These are phyloP conservation scores for Puccinia coronata DNA, from an alignment of 1,284 basidiomycete genomes.

Conservation along the genomic window DNA sequence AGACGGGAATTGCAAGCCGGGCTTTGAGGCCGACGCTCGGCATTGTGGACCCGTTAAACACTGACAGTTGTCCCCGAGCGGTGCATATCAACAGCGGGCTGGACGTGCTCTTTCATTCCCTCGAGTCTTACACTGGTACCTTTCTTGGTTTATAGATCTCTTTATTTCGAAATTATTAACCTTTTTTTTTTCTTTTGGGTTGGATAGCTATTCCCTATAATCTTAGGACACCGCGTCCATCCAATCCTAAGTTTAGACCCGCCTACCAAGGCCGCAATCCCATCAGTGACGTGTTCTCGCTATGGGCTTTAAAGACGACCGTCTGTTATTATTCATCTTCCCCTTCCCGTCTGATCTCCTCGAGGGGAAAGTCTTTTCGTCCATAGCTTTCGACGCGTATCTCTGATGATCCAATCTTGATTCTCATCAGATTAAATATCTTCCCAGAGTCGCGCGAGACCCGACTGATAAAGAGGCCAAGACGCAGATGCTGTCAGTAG, in stretches of 20 bases:
- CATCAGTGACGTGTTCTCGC: conserved; percentile 88
- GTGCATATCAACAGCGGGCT: conserved; percentile 89
- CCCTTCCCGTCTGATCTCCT: not conserved
- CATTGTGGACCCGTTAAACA: conserved; percentile 80
- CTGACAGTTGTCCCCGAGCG: conserved; percentile 76
- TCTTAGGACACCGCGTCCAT: conserved; percentile 81
- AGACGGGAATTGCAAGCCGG: conserved; percentile 91
- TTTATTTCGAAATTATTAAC: not conserved
- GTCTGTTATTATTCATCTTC: conserved; percentile 54
- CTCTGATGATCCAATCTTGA: no score
- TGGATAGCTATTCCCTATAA: conserved; percentile 64
- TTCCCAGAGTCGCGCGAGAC: conserved; percentile 82
- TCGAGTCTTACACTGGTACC: conserved; percentile 79
- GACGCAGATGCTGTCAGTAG: conserved; percentile 83
- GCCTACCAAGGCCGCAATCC: conserved; percentile 97
- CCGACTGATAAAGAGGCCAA: conserved; percentile 76
- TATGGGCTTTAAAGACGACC: conserved; percentile 89
- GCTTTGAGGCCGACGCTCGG: conserved; percentile 87
- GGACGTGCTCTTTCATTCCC: conserved; percentile 86
- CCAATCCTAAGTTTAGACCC: conserved; percentile 81
- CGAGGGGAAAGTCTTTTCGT: not conserved
- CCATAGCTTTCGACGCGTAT: no score
- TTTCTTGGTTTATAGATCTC: not conserved
- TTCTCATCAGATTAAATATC: conserved; percentile 67
- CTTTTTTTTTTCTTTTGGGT: not conserved